These are phyloP conservation scores for Colletotrichum gloeosporioides DNA, from an alignment of 2,329 filamentous ascomycete species.

Conservation along the genomic window DNA sequence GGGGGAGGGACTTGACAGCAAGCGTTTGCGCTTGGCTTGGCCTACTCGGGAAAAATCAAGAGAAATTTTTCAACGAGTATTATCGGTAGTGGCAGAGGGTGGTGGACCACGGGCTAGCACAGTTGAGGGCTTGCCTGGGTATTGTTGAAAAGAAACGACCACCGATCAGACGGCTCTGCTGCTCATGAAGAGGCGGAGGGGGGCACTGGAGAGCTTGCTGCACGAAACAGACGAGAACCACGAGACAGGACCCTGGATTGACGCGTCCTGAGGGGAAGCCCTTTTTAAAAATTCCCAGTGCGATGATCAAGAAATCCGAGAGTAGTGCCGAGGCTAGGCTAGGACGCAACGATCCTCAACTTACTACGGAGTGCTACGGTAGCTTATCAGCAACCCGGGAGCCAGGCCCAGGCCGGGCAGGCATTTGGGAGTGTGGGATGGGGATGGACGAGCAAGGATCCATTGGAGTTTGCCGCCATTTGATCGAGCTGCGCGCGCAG, in stretches of 20 bases:
- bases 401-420: background rate
- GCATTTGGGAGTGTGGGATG: background rate
- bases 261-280: slow-evolving; percentile 2
- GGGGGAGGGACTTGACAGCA: background rate
- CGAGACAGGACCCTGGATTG: background rate
- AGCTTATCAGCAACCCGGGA: slow-evolving; percentile 24
- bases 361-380: background rate
- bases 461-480: slow-evolving; percentile 4
- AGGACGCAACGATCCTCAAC: slow-evolving; percentile 5
- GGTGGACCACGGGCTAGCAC: slow-evolving; percentile 5
- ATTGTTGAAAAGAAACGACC: background rate
- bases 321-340: slow-evolving; percentile 21
- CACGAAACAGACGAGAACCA: slow-evolving; percentile 13
- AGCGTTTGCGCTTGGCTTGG: background rate
- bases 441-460: background rate
- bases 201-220: background rate
- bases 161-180: background rate
- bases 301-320: slow-evolving; percentile 20
- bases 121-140: slow-evolving; percentile 3
- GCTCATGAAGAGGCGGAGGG: background rate
- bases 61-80: background rate
- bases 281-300: slow-evolving; percentile 20
- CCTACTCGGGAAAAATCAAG: background rate
- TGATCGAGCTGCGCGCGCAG: background rate
- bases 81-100: background rate